Base-by-base conservation (phyloP, 225 moss, liverwort and hornwort genomes). In the Sphagnum contortum region DNA sequence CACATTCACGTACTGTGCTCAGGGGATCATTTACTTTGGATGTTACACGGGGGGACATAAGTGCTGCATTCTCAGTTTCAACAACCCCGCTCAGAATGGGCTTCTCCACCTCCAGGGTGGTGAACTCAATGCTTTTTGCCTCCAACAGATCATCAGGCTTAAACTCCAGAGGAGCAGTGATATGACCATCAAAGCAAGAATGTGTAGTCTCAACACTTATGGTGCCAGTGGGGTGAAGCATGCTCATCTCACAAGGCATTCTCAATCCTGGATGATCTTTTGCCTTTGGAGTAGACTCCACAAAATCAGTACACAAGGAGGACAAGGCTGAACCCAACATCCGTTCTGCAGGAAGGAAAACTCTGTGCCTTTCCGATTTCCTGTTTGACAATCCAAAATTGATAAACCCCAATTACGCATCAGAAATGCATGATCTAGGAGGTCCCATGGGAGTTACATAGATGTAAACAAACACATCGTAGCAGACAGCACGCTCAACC, bases 361-460 rank as follows among this genome's bases (percentile, higher is more conserved):
- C 48, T 49, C 53, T 53, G 76, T 69, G 71, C 61, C 47, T 56
- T 9, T 12, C 60, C 66, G 67, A 57, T 6, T 48, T 62, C 64
- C 79, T 83, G 83, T 57, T 74, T 57, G 64, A 64, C 60, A 71
- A 57, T 45, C 56, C n/a, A 71, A 76, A 58, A 4, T 56, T 48
- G 57, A 57, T 47, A 57, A 29, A 29, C 29, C 12, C 29, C 58
- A 58, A 44, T 44, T 8, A 14, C 6, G 3, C 44, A 13, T 58
- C 58, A 58, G 12, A 12, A 58, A 10, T 58, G 14, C 14, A 6
- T 13, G n/a, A 3, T 44, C 13, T 44, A 29, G 9, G 57, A 12
- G 7, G 29, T 58, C 8, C 14, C 58, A 58, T 13, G 7, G n/a
- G 44, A 6, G 12, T 58, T 4, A 44, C 44, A 5, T 5, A 11